phyloP scores from a whole-genome alignment of 176 grass and related monocot genomes.

The Eragrostis nindensis region DNA sequence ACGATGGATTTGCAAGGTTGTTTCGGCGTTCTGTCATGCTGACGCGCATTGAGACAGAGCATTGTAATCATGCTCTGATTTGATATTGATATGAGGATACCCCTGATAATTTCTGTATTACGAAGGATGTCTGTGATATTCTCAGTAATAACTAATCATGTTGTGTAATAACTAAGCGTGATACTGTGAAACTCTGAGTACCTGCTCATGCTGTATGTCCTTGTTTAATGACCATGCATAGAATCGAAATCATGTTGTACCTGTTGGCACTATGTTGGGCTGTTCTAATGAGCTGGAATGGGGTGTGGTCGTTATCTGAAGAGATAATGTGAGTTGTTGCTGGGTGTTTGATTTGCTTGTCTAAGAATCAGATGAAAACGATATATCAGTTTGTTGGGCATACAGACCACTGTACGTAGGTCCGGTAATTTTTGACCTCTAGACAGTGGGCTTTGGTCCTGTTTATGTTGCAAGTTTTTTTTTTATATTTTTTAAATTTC shows the following conservation, averaged over 20 bases:
- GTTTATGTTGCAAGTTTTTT: too few species aligned
- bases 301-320: neutral
- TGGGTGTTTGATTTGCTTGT: neutral
- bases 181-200: neutral
- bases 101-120: conserved; percentile 10
- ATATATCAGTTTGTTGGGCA: neutral
- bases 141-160: conserved; percentile 23
- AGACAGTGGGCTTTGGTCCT: neutral
- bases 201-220: conserved; percentile 1
- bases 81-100: neutral
- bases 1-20: neutral
- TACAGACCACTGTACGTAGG: neutral
- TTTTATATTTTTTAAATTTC: too few species aligned
- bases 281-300: neutral
- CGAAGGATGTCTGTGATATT: neutral
- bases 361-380: conserved; percentile 7
- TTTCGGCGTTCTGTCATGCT: neutral
- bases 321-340: neutral
- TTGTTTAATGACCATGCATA: conserved; percentile 8
- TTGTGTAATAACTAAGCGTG: neutral
- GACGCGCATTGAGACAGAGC: neutral
- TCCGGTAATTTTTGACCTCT: too few species aligned
- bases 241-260: conserved; percentile 9
- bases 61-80: neutral
- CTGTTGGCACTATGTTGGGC: too few species aligned